phyloP scores from a whole-genome alignment of 306 rosid species.

The Vachellia collinsii region DNA sequence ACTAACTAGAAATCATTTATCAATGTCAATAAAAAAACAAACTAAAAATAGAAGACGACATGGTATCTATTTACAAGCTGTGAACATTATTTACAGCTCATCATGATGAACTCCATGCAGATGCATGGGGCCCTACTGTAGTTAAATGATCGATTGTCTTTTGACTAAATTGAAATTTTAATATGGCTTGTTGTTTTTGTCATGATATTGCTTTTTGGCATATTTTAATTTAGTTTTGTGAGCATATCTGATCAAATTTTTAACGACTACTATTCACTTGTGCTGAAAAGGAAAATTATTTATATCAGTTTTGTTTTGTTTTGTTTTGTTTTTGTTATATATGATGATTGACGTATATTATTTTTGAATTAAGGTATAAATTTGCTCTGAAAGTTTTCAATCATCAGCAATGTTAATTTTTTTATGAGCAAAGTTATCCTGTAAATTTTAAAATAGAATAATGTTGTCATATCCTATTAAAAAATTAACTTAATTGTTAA shows the following conservation, averaged over 20 bases:
- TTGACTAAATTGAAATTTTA: not conserved
- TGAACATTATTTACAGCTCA: not conserved
- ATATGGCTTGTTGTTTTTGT: not conserved
- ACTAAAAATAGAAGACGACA: not conserved
- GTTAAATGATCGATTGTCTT: not conserved
- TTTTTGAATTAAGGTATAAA: too few relatives aligned
- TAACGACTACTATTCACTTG: not conserved
- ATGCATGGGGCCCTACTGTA: not conserved
- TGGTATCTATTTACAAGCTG: not conserved
- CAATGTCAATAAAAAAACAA: not conserved
- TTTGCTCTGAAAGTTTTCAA: too few relatives aligned
- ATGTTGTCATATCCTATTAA: too few relatives aligned
- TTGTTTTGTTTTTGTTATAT: too few relatives aligned
- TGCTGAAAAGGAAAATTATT: not conserved
- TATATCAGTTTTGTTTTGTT: not conserved
- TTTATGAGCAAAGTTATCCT: too few relatives aligned
- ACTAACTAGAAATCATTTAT: not conserved
- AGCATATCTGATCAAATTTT: not conserved
- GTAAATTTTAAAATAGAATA: too few relatives aligned
- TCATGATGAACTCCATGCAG: not conserved
- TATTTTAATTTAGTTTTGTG: not conserved
- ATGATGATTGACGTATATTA: too few relatives aligned
- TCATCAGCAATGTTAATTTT: too few relatives aligned
- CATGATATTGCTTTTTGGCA: not conserved
- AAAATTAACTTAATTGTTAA: too few relatives aligned